These are phyloP conservation scores for Combretum micranthum DNA, from an alignment of 345 rosid genomes.

Conservation along the genomic window DNA sequence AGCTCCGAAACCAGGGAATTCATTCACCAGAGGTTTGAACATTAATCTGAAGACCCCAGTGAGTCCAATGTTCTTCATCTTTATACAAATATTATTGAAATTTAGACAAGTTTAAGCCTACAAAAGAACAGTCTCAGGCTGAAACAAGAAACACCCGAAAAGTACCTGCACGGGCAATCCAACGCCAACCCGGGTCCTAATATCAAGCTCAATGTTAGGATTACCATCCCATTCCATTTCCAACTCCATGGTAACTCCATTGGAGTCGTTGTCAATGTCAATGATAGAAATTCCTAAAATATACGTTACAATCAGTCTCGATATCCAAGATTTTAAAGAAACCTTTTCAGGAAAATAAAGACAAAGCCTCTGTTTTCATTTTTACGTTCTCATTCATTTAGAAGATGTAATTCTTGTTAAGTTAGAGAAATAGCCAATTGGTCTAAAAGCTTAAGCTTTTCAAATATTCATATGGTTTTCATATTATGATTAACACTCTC, in stretches of 20 bases:
- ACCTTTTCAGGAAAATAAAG: too few relatives aligned
- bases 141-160: conserved; percentile 2
- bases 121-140: background rate
- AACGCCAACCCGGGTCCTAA: conserved; percentile 69
- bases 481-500: too few relatives aligned
- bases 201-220: conserved; percentile 64
- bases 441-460: too few relatives aligned
- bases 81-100: conserved; percentile 11
- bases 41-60: conserved; percentile 92
- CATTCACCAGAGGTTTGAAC: conserved; percentile 75
- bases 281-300: conserved; percentile 58
- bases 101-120: background rate
- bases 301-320: background rate
- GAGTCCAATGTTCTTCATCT: conserved; percentile 88
- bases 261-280: conserved; percentile 42
- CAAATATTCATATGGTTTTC: too few relatives aligned
- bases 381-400: too few relatives aligned
- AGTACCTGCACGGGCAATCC: conserved; percentile 74
- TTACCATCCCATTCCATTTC: conserved; percentile 97
- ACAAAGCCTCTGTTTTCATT: too few relatives aligned
- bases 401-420: too few relatives aligned
- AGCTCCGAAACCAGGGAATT: conserved; percentile 90
- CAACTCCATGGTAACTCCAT: conserved; percentile 67
- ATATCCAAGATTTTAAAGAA: background rate
- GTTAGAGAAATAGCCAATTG: too few relatives aligned